Conservation (phyloP, 768 basidiomycete species). For the Ramaria rubella region DNA sequence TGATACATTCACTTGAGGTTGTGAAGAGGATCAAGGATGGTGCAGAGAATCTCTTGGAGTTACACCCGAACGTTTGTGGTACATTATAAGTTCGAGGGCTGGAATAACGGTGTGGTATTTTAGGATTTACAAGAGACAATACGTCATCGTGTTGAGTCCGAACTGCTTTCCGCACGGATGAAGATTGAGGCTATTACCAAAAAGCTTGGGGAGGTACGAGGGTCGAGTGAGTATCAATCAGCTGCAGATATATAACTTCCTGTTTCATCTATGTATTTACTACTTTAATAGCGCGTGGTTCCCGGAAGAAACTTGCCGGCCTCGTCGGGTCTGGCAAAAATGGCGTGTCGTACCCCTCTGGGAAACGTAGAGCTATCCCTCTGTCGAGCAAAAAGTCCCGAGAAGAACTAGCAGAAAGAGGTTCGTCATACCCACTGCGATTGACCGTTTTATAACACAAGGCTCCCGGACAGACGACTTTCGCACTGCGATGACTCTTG, state of each 20-base stretch:
- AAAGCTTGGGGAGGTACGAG: conserved; percentile 42
- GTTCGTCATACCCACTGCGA: conserved; percentile 13
- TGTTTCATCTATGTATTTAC: conserved; percentile 17
- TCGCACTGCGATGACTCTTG: conserved; percentile 62
- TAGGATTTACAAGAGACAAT: conserved; percentile 47
- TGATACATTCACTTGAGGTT: conserved; percentile 62
- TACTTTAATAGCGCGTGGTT: conserved; percentile 22
- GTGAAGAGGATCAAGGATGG: conserved; percentile 86
- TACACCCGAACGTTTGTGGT: conserved; percentile 47
- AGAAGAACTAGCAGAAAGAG: conserved; percentile 31
- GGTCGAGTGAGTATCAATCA: conserved; percentile 10
- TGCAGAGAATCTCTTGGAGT: conserved; percentile 81
- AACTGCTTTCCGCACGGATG: conserved; percentile 65
- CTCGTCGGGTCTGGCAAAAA: background rate
- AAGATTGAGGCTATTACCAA: conserved; percentile 62
- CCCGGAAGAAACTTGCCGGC: conserved; percentile 25
- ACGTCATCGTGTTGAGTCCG: conserved; percentile 64
- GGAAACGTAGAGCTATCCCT: conserved; percentile 3
- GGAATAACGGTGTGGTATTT: conserved; percentile 11
- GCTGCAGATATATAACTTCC: conserved; percentile 15
- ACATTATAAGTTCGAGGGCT: background rate
- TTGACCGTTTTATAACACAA: background rate
- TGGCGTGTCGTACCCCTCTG: background rate
- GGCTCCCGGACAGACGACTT: conserved; percentile 54
- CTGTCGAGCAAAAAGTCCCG: conserved; percentile 11